Conservation (phyloP, 306 rosid genomes). For the Castanopsis chinensis region DNA sequence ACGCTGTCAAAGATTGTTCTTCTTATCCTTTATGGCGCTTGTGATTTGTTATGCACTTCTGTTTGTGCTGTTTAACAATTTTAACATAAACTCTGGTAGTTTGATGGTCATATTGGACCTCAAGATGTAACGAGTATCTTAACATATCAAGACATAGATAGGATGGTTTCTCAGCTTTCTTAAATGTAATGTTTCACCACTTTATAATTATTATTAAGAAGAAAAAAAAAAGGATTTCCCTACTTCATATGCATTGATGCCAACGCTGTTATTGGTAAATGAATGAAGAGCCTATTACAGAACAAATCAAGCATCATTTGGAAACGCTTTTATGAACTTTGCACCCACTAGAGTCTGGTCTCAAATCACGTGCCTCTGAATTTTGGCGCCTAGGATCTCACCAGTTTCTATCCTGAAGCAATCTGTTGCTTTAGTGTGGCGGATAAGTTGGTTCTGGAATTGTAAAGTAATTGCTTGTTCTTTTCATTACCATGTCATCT, state of each 20-base stretch:
- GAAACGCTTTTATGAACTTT: neutral
- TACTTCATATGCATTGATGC: too few relatives aligned
- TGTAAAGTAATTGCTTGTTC: conserved; percentile 23
- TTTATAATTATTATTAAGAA: too few relatives aligned
- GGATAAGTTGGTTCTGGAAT: conserved; percentile 19
- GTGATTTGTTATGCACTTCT: neutral
- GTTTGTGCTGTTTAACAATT: neutral
- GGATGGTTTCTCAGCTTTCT: neutral
- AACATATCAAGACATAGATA: neutral
- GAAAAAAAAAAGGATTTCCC: neutral
- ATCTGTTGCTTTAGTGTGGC: conserved; percentile 12
- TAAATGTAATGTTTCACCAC: neutral
- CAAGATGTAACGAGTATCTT: neutral
- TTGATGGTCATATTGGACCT: neutral
- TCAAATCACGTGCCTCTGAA: neutral
- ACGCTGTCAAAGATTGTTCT: neutral
- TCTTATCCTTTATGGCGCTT: neutral
- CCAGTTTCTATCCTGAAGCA: conserved; percentile 18
- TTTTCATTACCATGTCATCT: conserved; percentile 20
- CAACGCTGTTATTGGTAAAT: neutral
- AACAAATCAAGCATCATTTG: neutral
- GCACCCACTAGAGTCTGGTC: neutral
- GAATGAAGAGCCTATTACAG: neutral
- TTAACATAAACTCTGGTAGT: neutral
- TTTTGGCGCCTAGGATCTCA: conserved; percentile 17